Percentiles rank a stretch among this genome's conserved stretches.
Conservation (phyloP, 2,329 filamentous ascomycete genomes). For the Calonectria multiphialidica region DNA sequence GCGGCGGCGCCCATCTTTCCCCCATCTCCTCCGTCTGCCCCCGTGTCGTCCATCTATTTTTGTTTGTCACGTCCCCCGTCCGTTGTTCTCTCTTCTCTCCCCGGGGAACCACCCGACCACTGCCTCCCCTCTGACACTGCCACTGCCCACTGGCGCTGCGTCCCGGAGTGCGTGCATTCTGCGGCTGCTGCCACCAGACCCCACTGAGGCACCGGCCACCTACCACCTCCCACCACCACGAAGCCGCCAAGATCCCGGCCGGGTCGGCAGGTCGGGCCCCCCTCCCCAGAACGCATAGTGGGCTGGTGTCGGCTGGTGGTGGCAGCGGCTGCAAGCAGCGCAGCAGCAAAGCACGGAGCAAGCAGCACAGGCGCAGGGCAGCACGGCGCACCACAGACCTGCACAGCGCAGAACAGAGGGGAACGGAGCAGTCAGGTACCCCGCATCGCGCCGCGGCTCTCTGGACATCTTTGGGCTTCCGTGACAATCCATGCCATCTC, state of each 20-base stretch:
- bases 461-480: constrained; percentile 22
- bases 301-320: no score
- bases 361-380: no score
- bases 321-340: no score
- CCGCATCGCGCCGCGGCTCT: constrained; percentile 26
- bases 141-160: background rate
- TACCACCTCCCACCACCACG: background rate
- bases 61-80: background rate
- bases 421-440: constrained; percentile 6
- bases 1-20: background rate
- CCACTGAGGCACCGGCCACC: background rate
- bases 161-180: background rate
- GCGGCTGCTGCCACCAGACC: background rate
- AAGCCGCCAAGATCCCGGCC: background rate
- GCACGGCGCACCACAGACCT: no score
- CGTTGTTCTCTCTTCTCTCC: constrained; percentile 25
- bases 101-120: background rate
- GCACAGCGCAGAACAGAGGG: no score
- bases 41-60: background rate
- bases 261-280: no score
- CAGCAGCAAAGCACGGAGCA: no score
- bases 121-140: background rate
- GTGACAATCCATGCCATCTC: constrained; percentile 22
- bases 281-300: no score
- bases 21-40: no score